Conservation (phyloP, 2,329 filamentous ascomycete species). For the Phyllosticta citrichinensis region DNA sequence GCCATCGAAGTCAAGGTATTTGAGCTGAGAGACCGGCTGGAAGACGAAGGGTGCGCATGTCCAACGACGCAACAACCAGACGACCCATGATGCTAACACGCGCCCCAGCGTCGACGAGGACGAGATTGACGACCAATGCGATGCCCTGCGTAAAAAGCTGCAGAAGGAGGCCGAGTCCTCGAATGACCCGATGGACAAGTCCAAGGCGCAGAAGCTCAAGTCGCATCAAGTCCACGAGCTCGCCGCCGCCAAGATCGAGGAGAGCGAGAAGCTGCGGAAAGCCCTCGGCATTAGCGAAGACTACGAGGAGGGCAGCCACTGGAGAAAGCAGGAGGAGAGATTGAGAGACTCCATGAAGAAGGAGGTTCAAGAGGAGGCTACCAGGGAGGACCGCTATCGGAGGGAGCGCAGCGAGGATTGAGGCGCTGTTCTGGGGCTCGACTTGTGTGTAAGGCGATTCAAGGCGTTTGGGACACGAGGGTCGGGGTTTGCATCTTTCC, state of each 20-base stretch:
- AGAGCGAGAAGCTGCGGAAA: constrained; percentile 78
- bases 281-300: constrained; percentile 80
- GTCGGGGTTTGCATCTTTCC: not conserved
- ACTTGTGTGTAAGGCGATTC: not conserved
- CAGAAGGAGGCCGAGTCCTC: constrained; percentile 36
- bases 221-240: constrained; percentile 92
- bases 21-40: constrained; percentile 79
- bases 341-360: constrained; percentile 35
- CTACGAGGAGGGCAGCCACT: constrained; percentile 79
- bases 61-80: not conserved
- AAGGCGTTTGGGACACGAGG: not conserved
- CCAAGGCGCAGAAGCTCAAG: constrained; percentile 56
- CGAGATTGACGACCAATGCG: constrained; percentile 73
- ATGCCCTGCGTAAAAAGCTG: constrained; percentile 55
- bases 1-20: constrained; percentile 91
- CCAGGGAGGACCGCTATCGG: not conserved
- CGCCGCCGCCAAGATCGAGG: constrained; percentile 90
- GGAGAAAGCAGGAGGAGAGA: constrained; percentile 73
- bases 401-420: not conserved
- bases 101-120: constrained; percentile 63
- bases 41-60: constrained; percentile 65
- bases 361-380: constrained; percentile 26
- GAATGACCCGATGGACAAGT: constrained; percentile 22
- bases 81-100: constrained; percentile 12
- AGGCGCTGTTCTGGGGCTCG: not conserved